Base-by-base conservation (phyloP, 169 alveolate species). In the Neospora caninum region DNA sequence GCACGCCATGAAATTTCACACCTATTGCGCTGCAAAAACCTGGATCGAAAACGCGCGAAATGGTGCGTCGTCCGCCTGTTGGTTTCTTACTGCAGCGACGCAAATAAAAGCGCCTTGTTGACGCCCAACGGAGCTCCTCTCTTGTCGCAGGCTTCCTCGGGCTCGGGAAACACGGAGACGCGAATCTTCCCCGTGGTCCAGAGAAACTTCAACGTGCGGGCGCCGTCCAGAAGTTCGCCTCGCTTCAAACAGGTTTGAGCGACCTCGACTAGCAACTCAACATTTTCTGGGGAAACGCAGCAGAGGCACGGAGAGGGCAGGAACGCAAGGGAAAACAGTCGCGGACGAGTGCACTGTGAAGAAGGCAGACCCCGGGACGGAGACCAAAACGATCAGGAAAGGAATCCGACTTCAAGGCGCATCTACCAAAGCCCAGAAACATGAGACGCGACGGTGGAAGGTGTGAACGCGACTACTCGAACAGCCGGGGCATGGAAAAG, bases 231-330 rank as follows among this genome's bases (percentile, higher is more conserved):
- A 41, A 82, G 89, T 29, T 42, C 89, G 13, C 36, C 64, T 16
- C 89, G 2, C 41, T 39, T 36, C 43, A 82, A 22, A 29, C 89
- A 82, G 38, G 69, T 18, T 27, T 42, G 89, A 0, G 89, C 89
- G 67, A 82, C 89, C 16, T 43, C 69, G 2, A 82, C 89, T 67
- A 82, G 31, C 89, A 41, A 18, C 31, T 82, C 89, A 38, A 82
- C 69, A 18, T 38, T 82, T 20, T 18, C 89, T 82, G 89, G 27
- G 18, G 31, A 82, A 49, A 41, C 31, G 18, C 1, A 73, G 20
- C 39, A 31, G 43, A n/a, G 0, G 38, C 2, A n/a, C 39, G 10
- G 38, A 25, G 18, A 69, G 38, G 18, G 38, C 80, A 69, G 80
- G 41, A 25, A 69, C 34, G 80, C 36, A 18, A 31, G 88, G 36